These are phyloP conservation scores for Cyanidiococcus yangmingshanensis DNA, from an alignment of 23 red algal genomes.

Conservation along the genomic window DNA sequence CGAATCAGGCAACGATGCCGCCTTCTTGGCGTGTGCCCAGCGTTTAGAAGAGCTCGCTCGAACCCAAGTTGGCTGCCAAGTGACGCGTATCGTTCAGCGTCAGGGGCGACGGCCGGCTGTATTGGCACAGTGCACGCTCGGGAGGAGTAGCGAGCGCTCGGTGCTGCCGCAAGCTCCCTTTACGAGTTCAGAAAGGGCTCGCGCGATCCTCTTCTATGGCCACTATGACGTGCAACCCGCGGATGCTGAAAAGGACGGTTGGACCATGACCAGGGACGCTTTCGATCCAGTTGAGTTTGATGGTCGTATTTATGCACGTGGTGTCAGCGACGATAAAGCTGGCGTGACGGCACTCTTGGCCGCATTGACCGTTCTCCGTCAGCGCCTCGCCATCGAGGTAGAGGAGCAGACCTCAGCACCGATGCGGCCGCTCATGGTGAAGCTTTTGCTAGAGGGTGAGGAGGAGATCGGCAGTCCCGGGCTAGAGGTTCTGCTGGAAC, in stretches of 20 bases:
- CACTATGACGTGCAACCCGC: constrained; percentile 94
- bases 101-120: background rate
- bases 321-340: constrained; percentile 85
- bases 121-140: background rate
- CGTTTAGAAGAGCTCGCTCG: constrained; percentile 16
- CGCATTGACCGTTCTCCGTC: constrained; percentile 37
- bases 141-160: constrained; percentile 10
- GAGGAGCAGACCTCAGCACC: no score
- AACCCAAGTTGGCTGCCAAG: background rate
- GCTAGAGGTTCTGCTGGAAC: constrained; percentile 25
- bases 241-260: constrained; percentile 41
- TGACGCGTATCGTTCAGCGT: background rate
- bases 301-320: constrained; percentile 62
- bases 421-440: constrained; percentile 61
- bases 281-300: constrained; percentile 53
- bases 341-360: constrained; percentile 40
- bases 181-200: constrained; percentile 24
- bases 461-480: constrained; percentile 81
- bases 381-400: background rate
- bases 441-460: constrained; percentile 77
- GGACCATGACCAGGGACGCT: constrained; percentile 38
- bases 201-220: constrained; percentile 49
- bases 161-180: constrained; percentile 26
- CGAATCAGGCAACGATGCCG: constrained; percentile 20
- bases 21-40: constrained; percentile 20